Evolutionary conservation across 1,139 yeast genomes (phyloP).

Genomic region (Zygotorulaspora mrakii): DNA sequence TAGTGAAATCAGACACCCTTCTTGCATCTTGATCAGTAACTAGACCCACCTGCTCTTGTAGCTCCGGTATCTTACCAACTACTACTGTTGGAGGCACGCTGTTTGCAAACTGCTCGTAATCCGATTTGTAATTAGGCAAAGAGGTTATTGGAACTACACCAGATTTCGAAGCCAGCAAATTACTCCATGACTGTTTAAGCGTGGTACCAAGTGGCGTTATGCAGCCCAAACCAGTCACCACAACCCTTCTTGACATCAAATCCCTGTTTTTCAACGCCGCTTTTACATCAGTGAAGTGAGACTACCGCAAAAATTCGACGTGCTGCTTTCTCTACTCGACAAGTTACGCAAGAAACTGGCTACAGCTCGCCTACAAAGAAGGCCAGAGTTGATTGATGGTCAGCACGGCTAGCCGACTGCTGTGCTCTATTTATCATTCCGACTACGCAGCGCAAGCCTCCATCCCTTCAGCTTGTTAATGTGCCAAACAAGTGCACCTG

Average conservation of each 20-base stretch:
- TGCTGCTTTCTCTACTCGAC: too few species aligned
- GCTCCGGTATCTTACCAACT: slow-evolving; percentile 43
- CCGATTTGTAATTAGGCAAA: slow-evolving; percentile 48
- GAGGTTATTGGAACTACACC: slow-evolving; percentile 56
- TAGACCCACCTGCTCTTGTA: slow-evolving; percentile 35
- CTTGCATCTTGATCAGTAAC: slow-evolving; percentile 40
- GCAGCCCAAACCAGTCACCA: slow-evolving; percentile 85
- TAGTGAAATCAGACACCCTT: slow-evolving; percentile 68
- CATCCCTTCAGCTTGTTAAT: too few species aligned
- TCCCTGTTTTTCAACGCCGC: too few species aligned
- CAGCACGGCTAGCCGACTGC: too few species aligned
- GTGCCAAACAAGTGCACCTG: too few species aligned
- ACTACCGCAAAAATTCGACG: too few species aligned
- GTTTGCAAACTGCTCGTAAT: slow-evolving; percentile 38
- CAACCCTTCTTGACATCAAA: slow-evolving; percentile 53
- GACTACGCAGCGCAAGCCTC: too few species aligned
- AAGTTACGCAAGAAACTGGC: too few species aligned
- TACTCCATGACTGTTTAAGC: slow-evolving; percentile 49
- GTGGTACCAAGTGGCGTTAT: slow-evolving; percentile 86
- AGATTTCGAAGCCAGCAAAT: slow-evolving; percentile 45
- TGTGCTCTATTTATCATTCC: too few species aligned
- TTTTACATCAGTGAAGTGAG: too few species aligned
- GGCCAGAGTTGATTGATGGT: too few species aligned
- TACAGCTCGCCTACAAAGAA: too few species aligned
- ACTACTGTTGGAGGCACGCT: slow-evolving; percentile 54